Evolutionary conservation across 306 rosid species (phyloP), one percentile per base, ranked within the genome.

Genomic region (Lablab purpureus): DNA sequence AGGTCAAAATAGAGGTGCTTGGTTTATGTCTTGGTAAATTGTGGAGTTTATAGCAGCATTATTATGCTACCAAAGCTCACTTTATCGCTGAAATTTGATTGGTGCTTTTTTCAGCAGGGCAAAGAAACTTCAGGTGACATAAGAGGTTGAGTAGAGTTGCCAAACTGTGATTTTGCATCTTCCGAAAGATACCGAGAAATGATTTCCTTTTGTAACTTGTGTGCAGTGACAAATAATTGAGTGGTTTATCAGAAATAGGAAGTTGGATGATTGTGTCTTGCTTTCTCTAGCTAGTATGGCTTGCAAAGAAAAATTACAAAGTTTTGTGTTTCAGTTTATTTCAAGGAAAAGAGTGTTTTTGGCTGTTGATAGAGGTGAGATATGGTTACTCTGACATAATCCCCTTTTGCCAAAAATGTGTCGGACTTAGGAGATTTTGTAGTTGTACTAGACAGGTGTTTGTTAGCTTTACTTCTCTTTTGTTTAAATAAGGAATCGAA

Each of bases 11-110:
- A 81, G 81, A 84, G 89, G 79, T 83, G 84, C 82, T 71, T 80
- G 76, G 90, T 80, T 83, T 62, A 84, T 79, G 74, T 82, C 90
- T 84, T 87, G 88, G 90, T 90, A 85, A 85, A 84, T 87, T 76
- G 60, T 79, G 85, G 79, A 81, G 79, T 82, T 76, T 83, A 81
- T 79, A 72, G 85, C 77, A 75, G 85, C 77, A 75, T 71, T 71
- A 72, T 74, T 77, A 47, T 75, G 77, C 86, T 43, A 71, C 70
- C 83, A 85, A 78, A 73, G 83, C 75, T 79, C 75, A 82, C 73
- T 89, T 64, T 73, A 84, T 73, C 74, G 90, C 76, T 81, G 85
- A 82, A 88, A 73, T 80, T 85, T 78, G 84, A 82, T 82, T 85
- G 83, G 81, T 89, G 87, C 77, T 79, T 80, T 82, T 85, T 79